Evolutionary conservation across 2,329 filamentous ascomycete genomes (phyloP).

Genomic region (Aspergillus sp.): DNA sequence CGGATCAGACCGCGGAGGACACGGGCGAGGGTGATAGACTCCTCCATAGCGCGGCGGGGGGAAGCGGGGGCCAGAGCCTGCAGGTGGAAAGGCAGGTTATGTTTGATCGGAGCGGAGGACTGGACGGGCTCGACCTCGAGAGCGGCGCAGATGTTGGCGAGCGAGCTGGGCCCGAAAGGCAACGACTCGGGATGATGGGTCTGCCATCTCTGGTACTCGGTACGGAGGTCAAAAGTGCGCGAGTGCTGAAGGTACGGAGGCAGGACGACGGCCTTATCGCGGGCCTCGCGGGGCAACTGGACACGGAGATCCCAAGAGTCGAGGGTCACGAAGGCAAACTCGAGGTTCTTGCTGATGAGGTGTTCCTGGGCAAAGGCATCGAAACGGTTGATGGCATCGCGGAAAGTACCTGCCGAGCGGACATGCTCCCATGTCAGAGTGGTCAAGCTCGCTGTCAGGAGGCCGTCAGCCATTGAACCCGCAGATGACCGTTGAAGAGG

Average conservation of each 20-base stretch:
- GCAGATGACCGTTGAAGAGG: conserved; percentile 10
- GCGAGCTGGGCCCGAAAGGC: conserved; percentile 88
- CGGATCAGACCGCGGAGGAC: conserved; percentile 88
- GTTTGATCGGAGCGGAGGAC: conserved; percentile 95
- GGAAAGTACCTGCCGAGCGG: conserved; percentile 91
- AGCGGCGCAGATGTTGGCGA: conserved; percentile 96
- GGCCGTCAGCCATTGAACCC: conserved; percentile 22
- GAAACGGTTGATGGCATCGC: conserved; percentile 92
- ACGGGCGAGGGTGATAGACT: conserved; percentile 86
- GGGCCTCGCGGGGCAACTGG: conserved; percentile 92
- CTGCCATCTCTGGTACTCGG: conserved; percentile 98
- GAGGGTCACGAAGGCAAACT: conserved; percentile 96
- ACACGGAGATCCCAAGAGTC: conserved; percentile 98
- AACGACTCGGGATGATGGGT: conserved; percentile 96
- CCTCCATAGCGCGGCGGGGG: conserved; percentile 92
- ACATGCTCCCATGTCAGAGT: conserved; percentile 99
- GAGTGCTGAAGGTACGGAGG: conserved; percentile 97
- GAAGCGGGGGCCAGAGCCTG: conserved; percentile 94
- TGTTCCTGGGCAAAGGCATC: conserved; percentile 91
- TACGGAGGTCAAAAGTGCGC: conserved; percentile 90
- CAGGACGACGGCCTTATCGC: conserved; percentile 94
- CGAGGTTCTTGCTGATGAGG: conserved; percentile 79
- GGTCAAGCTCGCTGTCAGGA: conserved; percentile 73
- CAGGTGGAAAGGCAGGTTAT: conserved; percentile 95
- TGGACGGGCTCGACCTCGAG: conserved; percentile 97